Base-by-base conservation (phyloP, 2,329 filamentous ascomycete genomes). In the Tolypocladium amazonense region DNA sequence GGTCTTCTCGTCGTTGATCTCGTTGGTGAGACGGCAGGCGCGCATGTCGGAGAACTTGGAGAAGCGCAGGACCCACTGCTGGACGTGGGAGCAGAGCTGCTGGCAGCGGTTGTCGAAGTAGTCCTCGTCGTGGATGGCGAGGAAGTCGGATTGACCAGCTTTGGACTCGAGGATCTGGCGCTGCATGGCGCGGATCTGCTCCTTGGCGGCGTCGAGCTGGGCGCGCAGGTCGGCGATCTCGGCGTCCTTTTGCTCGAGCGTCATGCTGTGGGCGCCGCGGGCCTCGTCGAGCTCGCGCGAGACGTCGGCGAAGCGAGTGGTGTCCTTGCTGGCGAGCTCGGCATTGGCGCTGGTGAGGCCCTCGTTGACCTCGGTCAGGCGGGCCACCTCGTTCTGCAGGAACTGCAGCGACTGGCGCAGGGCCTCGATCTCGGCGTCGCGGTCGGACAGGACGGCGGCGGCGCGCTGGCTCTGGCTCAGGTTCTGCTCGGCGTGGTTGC, bases 61-160 rank as follows among this genome's bases (percentile, higher is more conserved):
- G 79, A 99, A 99, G 69, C 94, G 90, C 66, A 97, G 78, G 57
- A 99, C 92, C 94, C 94, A 99, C 76, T 96, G 92, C 73, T 97
- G 92, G 50, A 97, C 91, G 71, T 97, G 92, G 66, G 93, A 89
- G 75, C 92, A 99, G 53, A 99, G 85, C 73, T 95, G 89, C 73
- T 97, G 92, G 72, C 94, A 99, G 50, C 92, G 89, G 68, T 86
- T 86, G 69, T 97, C 92, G 70, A 99, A 97, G 79, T 97, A 92
- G 75, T 97, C 92, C 72, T 97, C 92, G 70, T 97, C 92, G 65
- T 85, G 85, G 62, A 92, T 80, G 56, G 83, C 83, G 63, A 97
- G 86, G 76, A 95, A 93, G 65, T 89, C 78, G 61, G 76, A 84
- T 67, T 90, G 88, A 62, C 81, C 79, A 58, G 84, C 77, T 67